phyloP scores from a whole-genome alignment of 2,329 filamentous ascomycete genomes.

The Curvularia eragrostidis region DNA sequence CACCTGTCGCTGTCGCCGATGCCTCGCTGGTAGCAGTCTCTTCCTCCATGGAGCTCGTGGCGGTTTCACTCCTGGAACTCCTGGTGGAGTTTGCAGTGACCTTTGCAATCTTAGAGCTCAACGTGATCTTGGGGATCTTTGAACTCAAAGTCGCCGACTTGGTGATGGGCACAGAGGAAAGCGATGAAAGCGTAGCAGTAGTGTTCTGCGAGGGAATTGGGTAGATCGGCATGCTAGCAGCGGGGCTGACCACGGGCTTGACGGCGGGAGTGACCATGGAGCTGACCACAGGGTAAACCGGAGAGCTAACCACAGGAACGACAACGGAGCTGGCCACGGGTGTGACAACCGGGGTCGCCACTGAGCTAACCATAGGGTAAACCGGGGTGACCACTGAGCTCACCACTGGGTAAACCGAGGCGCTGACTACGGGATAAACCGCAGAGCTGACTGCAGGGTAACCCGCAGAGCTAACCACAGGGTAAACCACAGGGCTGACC shows the following conservation, averaged over 20 bases:
- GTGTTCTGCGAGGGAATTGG: conserved; percentile 5
- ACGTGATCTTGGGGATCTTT: neutral
- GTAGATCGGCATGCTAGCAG: conserved; percentile 14
- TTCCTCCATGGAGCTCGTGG: conserved; percentile 7
- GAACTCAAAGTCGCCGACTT: conserved; percentile 15
- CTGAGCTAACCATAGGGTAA: neutral
- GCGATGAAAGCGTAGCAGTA: conserved; percentile 6
- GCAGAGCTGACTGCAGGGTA: no score
- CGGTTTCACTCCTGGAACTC: neutral
- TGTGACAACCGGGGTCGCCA: neutral
- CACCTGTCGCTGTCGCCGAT: conserved; percentile 24
- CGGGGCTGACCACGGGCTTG: conserved; percentile 9
- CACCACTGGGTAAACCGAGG: neutral
- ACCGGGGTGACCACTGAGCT: no score
- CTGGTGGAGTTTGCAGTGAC: neutral
- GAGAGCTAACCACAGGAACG: neutral
- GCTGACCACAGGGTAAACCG: neutral
- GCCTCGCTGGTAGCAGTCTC: conserved; percentile 20
- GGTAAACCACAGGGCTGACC: neutral
- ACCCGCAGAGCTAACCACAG: no score
- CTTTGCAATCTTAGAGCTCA: neutral
- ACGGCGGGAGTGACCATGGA: neutral
- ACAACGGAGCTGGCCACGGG: neutral
- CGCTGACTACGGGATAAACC: neutral
- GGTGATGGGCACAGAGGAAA: conserved; percentile 9